A percentile compares a stretch with the other conserved stretches of the same genome.
Evolutionary conservation across 2,329 filamentous ascomycete species (phyloP).

Genomic region (Fusarium incarnatum): DNA sequence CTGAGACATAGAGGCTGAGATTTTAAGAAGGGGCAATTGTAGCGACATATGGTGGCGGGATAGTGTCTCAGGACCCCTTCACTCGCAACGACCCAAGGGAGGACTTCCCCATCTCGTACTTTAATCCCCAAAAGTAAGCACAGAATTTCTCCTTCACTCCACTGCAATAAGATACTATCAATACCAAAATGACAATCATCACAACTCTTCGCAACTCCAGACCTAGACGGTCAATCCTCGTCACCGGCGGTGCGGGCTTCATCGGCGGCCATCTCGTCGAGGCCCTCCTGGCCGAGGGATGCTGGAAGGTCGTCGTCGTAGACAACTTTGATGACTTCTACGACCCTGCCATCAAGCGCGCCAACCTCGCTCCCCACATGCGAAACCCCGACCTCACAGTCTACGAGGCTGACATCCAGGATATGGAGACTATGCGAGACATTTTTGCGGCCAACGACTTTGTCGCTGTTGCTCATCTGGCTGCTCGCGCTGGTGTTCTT

Average conservation of each 20-base stretch:
- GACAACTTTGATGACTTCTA: conserved; percentile 24
- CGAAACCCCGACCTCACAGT: background rate
- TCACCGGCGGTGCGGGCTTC: conserved; percentile 19
- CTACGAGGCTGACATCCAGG: conserved; percentile 19
- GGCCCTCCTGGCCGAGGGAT: conserved; percentile 9
- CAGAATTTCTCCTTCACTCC: background rate
- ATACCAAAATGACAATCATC: conserved; percentile 19
- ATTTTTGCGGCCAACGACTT: conserved; percentile 11
- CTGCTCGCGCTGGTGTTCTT: conserved; percentile 15
- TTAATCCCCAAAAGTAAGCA: background rate
- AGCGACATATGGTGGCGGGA: background rate
- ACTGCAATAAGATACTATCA: background rate
- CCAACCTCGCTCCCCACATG: conserved; percentile 12
- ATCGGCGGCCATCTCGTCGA: conserved; percentile 22
- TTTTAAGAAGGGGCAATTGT: background rate
- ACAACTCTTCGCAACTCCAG: conserved; percentile 5
- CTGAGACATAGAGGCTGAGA: background rate
- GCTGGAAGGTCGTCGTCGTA: conserved; percentile 14
- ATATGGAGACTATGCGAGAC: background rate
- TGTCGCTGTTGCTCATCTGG: conserved; percentile 3
- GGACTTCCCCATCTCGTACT: background rate
- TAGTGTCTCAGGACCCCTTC: background rate
- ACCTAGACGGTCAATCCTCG: conserved; percentile 6
- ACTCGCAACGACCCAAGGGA: background rate
- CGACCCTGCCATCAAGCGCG: conserved; percentile 16